Conservation (phyloP, 352 stramenopile genomes). For the Globisporangium canariense region DNA sequence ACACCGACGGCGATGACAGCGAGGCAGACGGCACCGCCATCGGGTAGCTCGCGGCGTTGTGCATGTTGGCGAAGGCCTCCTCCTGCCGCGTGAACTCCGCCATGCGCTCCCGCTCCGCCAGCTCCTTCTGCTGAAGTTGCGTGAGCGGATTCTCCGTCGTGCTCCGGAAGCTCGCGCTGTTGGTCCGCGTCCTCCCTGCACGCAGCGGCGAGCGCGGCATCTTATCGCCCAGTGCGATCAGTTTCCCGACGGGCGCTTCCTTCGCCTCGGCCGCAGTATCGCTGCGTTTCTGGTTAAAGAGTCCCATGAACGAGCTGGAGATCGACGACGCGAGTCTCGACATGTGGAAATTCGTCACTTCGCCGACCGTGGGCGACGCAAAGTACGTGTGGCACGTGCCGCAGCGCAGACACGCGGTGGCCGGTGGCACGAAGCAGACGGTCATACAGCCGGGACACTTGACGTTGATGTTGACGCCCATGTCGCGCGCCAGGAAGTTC, state of each 20-base stretch:
- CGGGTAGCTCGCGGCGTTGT: conserved; percentile 12
- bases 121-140: conserved; percentile 5
- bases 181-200: conserved; percentile 28
- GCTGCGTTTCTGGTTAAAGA: conserved; percentile 48
- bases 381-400: conserved; percentile 82
- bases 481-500: conserved; percentile 75
- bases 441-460: conserved; percentile 75
- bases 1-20: not conserved
- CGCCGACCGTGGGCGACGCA: conserved; percentile 68
- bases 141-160: conserved; percentile 3
- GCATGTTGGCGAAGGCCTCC: conserved; percentile 18
- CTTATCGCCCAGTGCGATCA: conserved; percentile 62
- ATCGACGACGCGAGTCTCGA: conserved; percentile 71
- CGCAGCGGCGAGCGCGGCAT: conserved; percentile 28
- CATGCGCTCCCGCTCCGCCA: conserved; percentile 4
- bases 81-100: conserved; percentile 18
- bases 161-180: conserved; percentile 27
- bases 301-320: conserved; percentile 68
- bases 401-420: conserved; percentile 75
- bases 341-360: conserved; percentile 85
- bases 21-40: conserved; percentile 5
- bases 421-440: conserved; percentile 70
- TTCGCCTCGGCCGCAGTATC: conserved; percentile 26
- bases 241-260: conserved; percentile 48
- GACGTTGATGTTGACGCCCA: conserved; percentile 83